These are phyloP conservation scores for Leucocoprinus sp. DNA, from an alignment of 768 basidiomycete genomes.

Conservation along the genomic window DNA sequence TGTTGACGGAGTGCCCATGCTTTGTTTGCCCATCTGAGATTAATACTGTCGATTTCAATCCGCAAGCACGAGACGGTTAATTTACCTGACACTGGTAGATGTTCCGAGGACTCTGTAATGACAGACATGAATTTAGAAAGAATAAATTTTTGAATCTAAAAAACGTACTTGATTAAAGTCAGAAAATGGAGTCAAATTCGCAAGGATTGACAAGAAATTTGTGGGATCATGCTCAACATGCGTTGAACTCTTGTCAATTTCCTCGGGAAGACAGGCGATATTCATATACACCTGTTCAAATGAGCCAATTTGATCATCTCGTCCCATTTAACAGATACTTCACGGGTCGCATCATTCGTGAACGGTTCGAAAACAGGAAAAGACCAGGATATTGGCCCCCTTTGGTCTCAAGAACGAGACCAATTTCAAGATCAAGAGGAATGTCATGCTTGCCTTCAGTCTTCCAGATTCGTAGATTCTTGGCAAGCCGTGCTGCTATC, in stretches of 20 bases:
- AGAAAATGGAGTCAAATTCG: constrained; percentile 97
- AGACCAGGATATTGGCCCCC: constrained; percentile 97
- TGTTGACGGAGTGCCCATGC: constrained; percentile 97
- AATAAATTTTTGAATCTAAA: background rate
- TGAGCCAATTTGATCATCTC: constrained; percentile 84
- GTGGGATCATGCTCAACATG: constrained; percentile 95
- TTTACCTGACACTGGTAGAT: constrained; percentile 88
- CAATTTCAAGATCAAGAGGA: constrained; percentile 92
- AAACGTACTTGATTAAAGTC: constrained; percentile 91
- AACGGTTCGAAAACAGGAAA: constrained; percentile 78
- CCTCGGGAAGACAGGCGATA: constrained; percentile 84
- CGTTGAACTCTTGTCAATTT: constrained; percentile 71
- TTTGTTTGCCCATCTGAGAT: constrained; percentile 95
- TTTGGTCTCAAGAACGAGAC: constrained; percentile 77
- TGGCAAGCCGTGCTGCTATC: constrained; percentile 74
- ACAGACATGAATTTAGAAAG: constrained; percentile 8
- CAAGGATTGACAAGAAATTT: constrained; percentile 92
- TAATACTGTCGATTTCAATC: background rate
- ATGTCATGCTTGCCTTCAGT: constrained; percentile 77
- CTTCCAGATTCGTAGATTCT: constrained; percentile 86
- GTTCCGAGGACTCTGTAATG: constrained; percentile 75
- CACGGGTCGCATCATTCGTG: constrained; percentile 98
- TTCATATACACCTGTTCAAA: constrained; percentile 99
- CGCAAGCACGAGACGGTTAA: constrained; percentile 2
- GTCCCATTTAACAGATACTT: constrained; percentile 82